phyloP scores from a whole-genome alignment of 768 basidiomycete genomes.

The Xerocomellus dryophilus region DNA sequence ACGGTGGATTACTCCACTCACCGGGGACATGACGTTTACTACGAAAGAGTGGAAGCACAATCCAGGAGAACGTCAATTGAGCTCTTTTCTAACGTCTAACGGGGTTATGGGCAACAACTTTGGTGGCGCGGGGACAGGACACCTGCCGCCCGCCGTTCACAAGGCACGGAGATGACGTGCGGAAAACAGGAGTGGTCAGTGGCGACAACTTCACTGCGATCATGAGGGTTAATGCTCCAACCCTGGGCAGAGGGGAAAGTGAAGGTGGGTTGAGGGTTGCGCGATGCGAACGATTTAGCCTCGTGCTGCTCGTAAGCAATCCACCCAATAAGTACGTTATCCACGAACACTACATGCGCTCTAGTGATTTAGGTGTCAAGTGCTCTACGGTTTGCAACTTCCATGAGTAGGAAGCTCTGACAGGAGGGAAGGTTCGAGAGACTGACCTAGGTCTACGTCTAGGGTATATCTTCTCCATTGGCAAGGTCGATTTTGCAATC shows the following conservation, averaged over 20 bases:
- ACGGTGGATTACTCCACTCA: conserved; percentile 15
- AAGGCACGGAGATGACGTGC: conserved; percentile 13
- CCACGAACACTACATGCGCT: neutral
- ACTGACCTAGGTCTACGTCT: conserved; percentile 7
- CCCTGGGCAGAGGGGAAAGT: conserved; percentile 33
- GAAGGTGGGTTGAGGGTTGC: conserved; percentile 30
- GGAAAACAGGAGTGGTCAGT: conserved; percentile 4
- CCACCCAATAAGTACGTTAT: neutral
- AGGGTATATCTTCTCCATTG: neutral
- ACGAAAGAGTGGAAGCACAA: conserved; percentile 10
- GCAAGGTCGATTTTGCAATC: neutral
- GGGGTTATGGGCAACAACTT: conserved; percentile 33
- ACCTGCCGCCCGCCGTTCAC: conserved; percentile 16
- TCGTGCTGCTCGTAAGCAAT: conserved; percentile 9
- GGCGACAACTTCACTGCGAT: conserved; percentile 2
- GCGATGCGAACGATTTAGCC: conserved; percentile 7
- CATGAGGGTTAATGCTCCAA: conserved; percentile 4
- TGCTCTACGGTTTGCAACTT: neutral
- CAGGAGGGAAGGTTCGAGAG: neutral
- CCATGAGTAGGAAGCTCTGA: conserved; percentile 4
- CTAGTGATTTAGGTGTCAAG: neutral
- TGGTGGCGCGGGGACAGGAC: conserved; percentile 11
- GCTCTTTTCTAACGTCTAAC: conserved; percentile 28
- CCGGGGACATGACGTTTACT: conserved; percentile 27
- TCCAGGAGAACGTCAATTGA: neutral